Conservation (phyloP, 495 filamentous ascomycete species). For the Trichoderma gamsii region DNA sequence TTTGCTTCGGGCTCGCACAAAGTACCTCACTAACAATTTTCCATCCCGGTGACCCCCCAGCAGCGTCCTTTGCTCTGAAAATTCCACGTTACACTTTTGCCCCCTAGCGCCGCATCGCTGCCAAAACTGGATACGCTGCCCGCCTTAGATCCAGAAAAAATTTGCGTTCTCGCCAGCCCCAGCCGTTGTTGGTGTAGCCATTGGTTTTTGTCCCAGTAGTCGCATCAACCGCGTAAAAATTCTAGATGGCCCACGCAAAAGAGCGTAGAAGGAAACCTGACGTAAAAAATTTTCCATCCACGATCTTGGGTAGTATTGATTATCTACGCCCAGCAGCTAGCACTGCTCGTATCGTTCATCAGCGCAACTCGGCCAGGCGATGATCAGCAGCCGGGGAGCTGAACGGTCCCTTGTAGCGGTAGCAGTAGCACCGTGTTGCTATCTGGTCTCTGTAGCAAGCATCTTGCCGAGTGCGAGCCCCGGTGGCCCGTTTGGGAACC, state of each 20-base stretch:
- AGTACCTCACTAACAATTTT: conserved; percentile 10
- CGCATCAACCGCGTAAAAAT: not conserved
- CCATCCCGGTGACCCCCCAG: not conserved
- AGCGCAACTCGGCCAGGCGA: too few relatives aligned
- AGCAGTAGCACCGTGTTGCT: not conserved
- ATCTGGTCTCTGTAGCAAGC: not conserved
- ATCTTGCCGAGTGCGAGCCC: not conserved
- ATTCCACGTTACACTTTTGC: not conserved
- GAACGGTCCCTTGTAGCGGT: too few relatives aligned
- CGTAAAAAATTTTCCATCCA: too few relatives aligned
- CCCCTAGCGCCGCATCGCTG: conserved; percentile 13
- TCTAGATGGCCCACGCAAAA: not conserved
- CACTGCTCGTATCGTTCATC: too few relatives aligned
- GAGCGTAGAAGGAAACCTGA: not conserved
- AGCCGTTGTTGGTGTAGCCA: conserved; percentile 2
- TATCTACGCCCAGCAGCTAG: too few relatives aligned
- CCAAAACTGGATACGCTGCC: conserved; percentile 9
- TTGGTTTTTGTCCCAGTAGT: not conserved
- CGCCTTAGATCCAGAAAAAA: conserved; percentile 12
- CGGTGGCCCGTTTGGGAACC: not conserved
- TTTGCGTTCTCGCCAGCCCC: not conserved
- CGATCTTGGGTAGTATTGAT: too few relatives aligned
- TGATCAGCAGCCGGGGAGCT: too few relatives aligned
- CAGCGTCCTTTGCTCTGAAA: not conserved
- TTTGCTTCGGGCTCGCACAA: not conserved